Conservation (phyloP, 306 rosid species). For the Quercus wislizeni region DNA sequence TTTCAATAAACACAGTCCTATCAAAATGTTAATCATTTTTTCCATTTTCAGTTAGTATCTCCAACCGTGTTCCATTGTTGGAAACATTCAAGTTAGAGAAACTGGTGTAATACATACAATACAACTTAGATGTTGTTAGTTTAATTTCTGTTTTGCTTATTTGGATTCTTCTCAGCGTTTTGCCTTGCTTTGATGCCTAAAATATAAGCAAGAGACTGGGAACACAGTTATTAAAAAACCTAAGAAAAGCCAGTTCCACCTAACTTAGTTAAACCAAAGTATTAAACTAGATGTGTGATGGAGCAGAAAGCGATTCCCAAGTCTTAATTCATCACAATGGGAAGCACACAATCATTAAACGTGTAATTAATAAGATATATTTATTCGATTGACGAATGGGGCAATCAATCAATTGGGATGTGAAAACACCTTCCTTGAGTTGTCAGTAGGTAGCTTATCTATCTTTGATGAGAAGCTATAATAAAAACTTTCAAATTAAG, state of each 20-base stretch:
- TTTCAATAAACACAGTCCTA: neutral
- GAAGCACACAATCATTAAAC: slow-evolving; percentile 4
- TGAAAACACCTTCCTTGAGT: slow-evolving; percentile 28
- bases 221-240: neutral
- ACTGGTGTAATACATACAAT: no score
- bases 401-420: slow-evolving; percentile 22
- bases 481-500: slow-evolving; percentile 54
- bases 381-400: slow-evolving; percentile 28
- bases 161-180: neutral
- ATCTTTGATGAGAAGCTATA: slow-evolving; percentile 50
- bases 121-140: neutral
- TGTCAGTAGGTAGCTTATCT: slow-evolving; percentile 36
- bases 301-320: slow-evolving; percentile 17
- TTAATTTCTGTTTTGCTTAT: neutral
- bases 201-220: neutral
- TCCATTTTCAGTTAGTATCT: neutral
- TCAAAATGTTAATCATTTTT: neutral
- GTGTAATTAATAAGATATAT: slow-evolving; percentile 27
- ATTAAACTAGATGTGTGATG: slow-evolving; percentile 11
- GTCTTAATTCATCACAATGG: neutral
- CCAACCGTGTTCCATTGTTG: neutral
- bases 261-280: slow-evolving; percentile 14
- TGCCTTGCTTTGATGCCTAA: neutral
- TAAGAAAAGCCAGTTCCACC: neutral
- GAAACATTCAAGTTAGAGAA: neutral